Conservation (phyloP, 1,284 basidiomycete species). For the Tetrapyrgos nigripes region DNA sequence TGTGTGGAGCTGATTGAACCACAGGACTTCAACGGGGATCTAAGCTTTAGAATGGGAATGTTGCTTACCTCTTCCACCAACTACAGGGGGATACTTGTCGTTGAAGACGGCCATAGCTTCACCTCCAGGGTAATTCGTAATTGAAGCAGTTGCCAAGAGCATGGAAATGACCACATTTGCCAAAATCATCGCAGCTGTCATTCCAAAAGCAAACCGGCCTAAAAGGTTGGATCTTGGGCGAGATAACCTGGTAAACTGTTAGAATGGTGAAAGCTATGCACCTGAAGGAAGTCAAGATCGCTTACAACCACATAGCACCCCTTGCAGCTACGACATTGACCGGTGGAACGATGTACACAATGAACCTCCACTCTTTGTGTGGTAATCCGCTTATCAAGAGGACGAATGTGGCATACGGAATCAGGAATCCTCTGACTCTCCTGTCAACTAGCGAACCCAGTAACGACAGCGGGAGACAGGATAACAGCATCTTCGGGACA, state of each 20-base stretch:
- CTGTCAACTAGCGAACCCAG: constrained; percentile 55
- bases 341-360: constrained; percentile 86
- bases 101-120: constrained; percentile 74
- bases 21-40: not conserved
- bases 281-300: constrained; percentile 19
- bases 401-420: constrained; percentile 65
- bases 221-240: constrained; percentile 49
- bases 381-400: constrained; percentile 75
- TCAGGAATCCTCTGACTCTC: constrained; percentile 55
- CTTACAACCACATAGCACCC: constrained; percentile 68
- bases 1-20: constrained; percentile 40
- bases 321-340: constrained; percentile 84
- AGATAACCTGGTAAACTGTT: constrained; percentile 53
- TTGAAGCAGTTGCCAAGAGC: constrained; percentile 65
- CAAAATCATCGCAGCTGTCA: constrained; percentile 50
- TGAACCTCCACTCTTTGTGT: constrained; percentile 97
- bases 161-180: constrained; percentile 59
- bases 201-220: constrained; percentile 48
- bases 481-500: constrained; percentile 83
- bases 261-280: too few species aligned
- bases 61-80: constrained; percentile 17
- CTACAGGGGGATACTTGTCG: constrained; percentile 45
- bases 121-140: constrained; percentile 92
- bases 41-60: not conserved
- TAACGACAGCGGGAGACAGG: constrained; percentile 68